Evolutionary conservation across 2,329 filamentous ascomycete genomes (phyloP), one percentile per base, ranked within the genome.

Genomic region (Alternaria sp.): DNA sequence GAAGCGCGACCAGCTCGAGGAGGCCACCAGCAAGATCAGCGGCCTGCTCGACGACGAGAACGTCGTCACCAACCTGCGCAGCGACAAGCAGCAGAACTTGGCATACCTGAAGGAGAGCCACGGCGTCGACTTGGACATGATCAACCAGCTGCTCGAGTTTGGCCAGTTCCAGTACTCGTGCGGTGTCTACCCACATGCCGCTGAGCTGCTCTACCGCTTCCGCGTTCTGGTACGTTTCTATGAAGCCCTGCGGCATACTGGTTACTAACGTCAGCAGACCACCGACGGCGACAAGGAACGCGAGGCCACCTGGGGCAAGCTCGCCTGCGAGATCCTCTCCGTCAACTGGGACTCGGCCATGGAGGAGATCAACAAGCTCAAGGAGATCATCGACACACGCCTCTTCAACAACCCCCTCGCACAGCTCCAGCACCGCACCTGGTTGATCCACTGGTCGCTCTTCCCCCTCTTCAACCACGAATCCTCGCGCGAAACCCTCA

Each of bases 401-500:
- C 90, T 98, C 67, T 97, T 97, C 88, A 96, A 91, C 87, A 97
- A 97, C 86, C 92, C 95, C 26, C 88, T 97, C 69, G 94, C 92
- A 64, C 96, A 99, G 85, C 91, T 99, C 67, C 91, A 95, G 81
- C 95, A 97, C 87, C 93, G 96, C 79, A 96, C 94, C 62, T 97
- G 95, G 93, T 87, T 99, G 76, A 91, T 97, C 75, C 96, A 99
- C 91, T 99, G 96, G 94, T 90, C 93, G 49, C 90, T 99, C 66
- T 99, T 98, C 89, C 95, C 96, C 66, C 94, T 97, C 84, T 99
- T 98, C 89, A 98, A 99, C 89, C 91, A 93, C 84, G 95, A 98
- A 77, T 87, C 89, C 70, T 93, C 93, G 62, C 93, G 95, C 77
- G 96, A 99, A 79, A 88, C 89, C 73, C 88, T 99, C 74, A 93